Percentiles rank a stretch among this genome's conserved stretches.
phyloP scores from a whole-genome alignment of 2,329 filamentous ascomycete species.

The Xylogone sp. region DNA sequence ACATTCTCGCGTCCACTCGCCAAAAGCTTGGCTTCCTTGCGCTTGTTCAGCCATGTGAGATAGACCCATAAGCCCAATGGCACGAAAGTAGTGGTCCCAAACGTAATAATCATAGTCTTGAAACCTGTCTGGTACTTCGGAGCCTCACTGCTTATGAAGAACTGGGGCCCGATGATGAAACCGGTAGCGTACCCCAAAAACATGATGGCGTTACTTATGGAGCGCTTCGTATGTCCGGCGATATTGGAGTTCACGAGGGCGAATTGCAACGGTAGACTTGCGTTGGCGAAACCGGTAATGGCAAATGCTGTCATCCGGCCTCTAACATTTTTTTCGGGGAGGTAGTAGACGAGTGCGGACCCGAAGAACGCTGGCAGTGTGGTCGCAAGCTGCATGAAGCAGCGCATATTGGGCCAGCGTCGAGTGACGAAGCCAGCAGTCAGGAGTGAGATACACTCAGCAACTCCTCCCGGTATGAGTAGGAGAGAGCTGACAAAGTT shows the following conservation, averaged over 20 bases:
- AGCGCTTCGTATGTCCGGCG: constrained; percentile 62
- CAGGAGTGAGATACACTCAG: background rate
- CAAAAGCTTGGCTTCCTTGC: background rate
- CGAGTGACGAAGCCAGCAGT: background rate
- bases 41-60: background rate
- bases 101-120: constrained; percentile 1
- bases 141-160: constrained; percentile 1
- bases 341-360: constrained; percentile 1
- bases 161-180: constrained; percentile 42
- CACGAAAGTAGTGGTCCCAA: background rate
- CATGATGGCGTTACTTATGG: constrained; percentile 56
- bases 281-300: constrained; percentile 1
- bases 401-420: constrained; percentile 1
- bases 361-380: background rate
- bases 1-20: background rate
- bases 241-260: constrained; percentile 60
- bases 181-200: constrained; percentile 57
- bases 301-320: background rate
- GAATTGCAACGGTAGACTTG: background rate
- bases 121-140: constrained; percentile 3
- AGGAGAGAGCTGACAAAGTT: constrained; percentile 2
- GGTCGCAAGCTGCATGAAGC: constrained; percentile 1
- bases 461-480: background rate
- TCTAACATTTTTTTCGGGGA: background rate
- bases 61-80: background rate